phyloP scores from a whole-genome alignment of 23 red algal species.

The Gracilaria domingensis region DNA sequence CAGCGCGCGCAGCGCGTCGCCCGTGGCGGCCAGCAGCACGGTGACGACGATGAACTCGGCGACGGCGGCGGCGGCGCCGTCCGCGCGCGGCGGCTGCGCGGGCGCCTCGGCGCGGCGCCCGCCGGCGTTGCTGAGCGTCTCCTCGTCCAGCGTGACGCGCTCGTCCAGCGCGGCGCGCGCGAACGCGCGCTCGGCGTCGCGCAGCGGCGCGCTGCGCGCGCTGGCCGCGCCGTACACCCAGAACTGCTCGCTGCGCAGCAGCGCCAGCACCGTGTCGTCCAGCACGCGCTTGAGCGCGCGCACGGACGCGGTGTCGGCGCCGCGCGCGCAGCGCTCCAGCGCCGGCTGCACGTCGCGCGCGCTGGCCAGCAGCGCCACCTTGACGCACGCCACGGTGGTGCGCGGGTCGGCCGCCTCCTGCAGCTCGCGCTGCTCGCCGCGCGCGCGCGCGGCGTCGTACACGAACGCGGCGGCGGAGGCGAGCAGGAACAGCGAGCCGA shows the following conservation, averaged over 20 bases:
- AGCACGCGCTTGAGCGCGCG: conserved; percentile 64
- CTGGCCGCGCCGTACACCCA: conserved; percentile 68
- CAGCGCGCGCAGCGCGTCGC: conserved; percentile 31
- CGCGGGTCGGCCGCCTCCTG: conserved; percentile 4
- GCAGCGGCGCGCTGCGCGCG: background rate
- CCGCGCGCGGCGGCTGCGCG: too few species aligned
- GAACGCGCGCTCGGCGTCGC: conserved; percentile 48
- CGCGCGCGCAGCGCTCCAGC: background rate
- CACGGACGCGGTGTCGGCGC: conserved; percentile 48
- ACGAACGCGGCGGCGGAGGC: conserved; percentile 15
- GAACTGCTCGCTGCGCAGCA: conserved; percentile 77
- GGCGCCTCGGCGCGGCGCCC: conserved; percentile 1
- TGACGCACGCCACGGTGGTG: background rate
- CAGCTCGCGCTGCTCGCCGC: background rate
- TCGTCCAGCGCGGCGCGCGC: conserved; percentile 36
- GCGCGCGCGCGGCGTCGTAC: background rate
- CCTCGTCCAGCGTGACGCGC: conserved; percentile 68
- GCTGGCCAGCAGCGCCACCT: too few species aligned
- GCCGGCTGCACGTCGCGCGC: too few species aligned
- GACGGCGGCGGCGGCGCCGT: too few species aligned
- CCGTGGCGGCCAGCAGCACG: conserved; percentile 59
- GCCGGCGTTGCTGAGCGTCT: conserved; percentile 66
- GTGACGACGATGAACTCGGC: background rate
- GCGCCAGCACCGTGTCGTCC: conserved; percentile 57
- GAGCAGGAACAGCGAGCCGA: conserved; percentile 29